Percentiles rank a stretch among this genome's conserved stretches.
These are phyloP conservation scores for Euphorbia pulcherrima DNA, from an alignment of 345 rosid species.

Conservation along the genomic window DNA sequence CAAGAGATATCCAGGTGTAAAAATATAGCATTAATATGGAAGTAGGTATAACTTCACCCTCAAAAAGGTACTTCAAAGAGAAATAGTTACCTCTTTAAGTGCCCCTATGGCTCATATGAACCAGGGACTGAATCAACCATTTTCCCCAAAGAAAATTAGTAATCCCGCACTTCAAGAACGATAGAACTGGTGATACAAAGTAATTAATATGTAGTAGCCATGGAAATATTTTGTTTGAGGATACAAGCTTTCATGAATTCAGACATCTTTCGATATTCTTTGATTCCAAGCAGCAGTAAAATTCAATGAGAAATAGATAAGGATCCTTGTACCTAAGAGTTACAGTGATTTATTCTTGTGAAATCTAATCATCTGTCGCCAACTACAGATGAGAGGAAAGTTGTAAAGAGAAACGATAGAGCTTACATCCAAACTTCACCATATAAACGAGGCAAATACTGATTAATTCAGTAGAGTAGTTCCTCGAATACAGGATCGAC, in stretches of 20 bases:
- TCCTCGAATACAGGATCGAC: constrained; percentile 83
- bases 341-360: constrained; percentile 24
- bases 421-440: constrained; percentile 7
- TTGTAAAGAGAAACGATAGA: constrained; percentile 4
- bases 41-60: background rate
- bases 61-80: background rate
- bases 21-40: too few relatives aligned
- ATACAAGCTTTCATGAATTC: too few relatives aligned
- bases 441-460: background rate
- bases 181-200: background rate
- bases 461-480: constrained; percentile 42
- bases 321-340: constrained; percentile 18
- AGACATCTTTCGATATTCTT: background rate
- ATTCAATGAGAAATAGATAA: constrained; percentile 4
- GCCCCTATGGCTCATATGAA: background rate
- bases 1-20: too few relatives aligned
- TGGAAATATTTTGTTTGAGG: too few relatives aligned
- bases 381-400: background rate
- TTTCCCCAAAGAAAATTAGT: background rate
- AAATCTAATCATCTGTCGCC: background rate
- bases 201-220: too few relatives aligned
- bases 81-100: too few relatives aligned
- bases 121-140: background rate
- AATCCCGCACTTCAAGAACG: background rate
- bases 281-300: background rate